Conservation (phyloP, 1,284 basidiomycete genomes). For the Veloboletus limbatus region DNA sequence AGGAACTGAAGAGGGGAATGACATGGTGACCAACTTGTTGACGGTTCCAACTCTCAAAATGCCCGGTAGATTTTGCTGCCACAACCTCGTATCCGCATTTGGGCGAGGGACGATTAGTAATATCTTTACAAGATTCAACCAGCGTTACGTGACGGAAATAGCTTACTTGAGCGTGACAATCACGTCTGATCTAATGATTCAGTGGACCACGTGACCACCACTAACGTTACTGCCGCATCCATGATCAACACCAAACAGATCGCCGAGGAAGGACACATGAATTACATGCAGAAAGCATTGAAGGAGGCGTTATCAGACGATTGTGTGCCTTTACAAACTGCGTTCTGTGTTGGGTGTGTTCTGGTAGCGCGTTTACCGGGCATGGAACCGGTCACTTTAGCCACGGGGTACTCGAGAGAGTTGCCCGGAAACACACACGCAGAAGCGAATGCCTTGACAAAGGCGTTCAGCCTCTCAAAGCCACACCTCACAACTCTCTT, state of each 20-base stretch:
- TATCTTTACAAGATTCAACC: too few species aligned
- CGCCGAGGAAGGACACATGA: conserved; percentile 38
- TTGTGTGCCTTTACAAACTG: conserved; percentile 71
- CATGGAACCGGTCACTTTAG: conserved; percentile 51
- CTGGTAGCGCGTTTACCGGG: conserved; percentile 53
- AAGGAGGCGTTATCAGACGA: conserved; percentile 59
- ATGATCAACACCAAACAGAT: conserved; percentile 7
- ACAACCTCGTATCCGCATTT: conserved; percentile 10
- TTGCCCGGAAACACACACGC: conserved; percentile 96
- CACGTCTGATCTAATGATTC: too few species aligned
- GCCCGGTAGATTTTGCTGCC: conserved; percentile 24
- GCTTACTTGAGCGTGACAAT: too few species aligned
- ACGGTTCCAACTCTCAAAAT: conserved; percentile 7
- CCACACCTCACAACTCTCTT: conserved; percentile 45
- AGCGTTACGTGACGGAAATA: too few species aligned
- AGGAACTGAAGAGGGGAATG: conserved; percentile 44
- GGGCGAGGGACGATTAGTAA: neutral
- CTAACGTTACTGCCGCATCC: too few species aligned
- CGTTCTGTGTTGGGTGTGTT: conserved; percentile 95
- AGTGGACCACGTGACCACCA: too few species aligned
- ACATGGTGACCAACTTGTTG: conserved; percentile 44
- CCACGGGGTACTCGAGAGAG: conserved; percentile 90
- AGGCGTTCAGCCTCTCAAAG: conserved; percentile 52
- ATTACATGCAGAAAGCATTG: conserved; percentile 67
- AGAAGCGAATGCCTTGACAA: conserved; percentile 90